phyloP scores from a whole-genome alignment of 2,329 filamentous ascomycete genomes.

The Apiospora rasikravindrae region DNA sequence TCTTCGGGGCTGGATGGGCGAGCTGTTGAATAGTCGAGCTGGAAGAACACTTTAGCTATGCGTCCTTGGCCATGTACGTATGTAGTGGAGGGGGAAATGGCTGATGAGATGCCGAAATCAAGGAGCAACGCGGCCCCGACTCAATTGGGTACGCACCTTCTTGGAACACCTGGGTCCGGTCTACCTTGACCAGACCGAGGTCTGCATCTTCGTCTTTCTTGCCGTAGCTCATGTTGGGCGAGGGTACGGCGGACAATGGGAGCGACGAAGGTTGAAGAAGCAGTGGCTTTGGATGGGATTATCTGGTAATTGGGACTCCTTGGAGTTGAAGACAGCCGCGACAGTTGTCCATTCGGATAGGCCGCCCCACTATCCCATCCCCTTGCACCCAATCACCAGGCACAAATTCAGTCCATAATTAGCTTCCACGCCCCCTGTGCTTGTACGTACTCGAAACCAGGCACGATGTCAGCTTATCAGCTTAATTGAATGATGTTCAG shows the following conservation, averaged over 20 bases:
- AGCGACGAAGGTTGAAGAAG: slow-evolving; percentile 32
- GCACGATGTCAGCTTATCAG: background rate
- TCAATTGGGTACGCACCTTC: slow-evolving; percentile 71
- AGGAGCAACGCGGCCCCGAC: slow-evolving; percentile 4
- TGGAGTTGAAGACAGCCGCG: slow-evolving; percentile 18
- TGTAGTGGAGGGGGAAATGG: slow-evolving; percentile 22
- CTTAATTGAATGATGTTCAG: background rate
- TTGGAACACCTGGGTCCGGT: slow-evolving; percentile 97
- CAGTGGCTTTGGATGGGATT: slow-evolving; percentile 18
- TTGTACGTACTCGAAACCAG: background rate
- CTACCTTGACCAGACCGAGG: slow-evolving; percentile 91
- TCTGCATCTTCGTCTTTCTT: slow-evolving; percentile 99
- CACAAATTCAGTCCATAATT: background rate
- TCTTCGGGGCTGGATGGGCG: slow-evolving; percentile 94
- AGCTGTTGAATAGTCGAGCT: slow-evolving; percentile 98
- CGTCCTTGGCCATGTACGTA: slow-evolving; percentile 34
- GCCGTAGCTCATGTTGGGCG: slow-evolving; percentile 85
- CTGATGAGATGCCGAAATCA: background rate
- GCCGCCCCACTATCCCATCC: background rate
- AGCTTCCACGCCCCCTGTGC: slow-evolving; percentile 5
- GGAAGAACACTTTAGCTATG: slow-evolving; percentile 42
- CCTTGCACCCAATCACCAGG: slow-evolving; percentile 2
- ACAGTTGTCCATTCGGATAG: slow-evolving; percentile 20
- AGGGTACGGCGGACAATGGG: slow-evolving; percentile 29
- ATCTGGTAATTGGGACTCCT: slow-evolving; percentile 13